Conservation (phyloP, 106 monocot genomes). For the Gastrodia elata region DNA sequence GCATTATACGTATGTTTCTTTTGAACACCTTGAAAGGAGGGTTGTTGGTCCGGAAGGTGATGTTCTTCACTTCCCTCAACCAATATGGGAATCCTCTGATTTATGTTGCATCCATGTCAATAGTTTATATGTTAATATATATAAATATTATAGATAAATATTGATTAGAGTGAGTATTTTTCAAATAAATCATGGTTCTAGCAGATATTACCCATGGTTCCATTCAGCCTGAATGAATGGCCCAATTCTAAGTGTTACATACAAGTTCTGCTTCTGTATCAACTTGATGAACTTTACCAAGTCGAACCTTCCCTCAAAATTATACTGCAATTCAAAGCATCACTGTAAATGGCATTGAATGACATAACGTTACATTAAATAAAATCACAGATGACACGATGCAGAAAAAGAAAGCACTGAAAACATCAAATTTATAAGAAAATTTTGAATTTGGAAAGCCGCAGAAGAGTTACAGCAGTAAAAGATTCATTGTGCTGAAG, state of each 20-base stretch:
- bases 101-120: not conserved
- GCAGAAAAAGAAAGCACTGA: too few species aligned
- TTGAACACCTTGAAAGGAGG: conserved; percentile 64
- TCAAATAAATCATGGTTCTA: too few species aligned
- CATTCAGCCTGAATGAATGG: conserved; percentile 90
- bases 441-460: too few species aligned
- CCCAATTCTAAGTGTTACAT: conserved; percentile 54
- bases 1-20: not conserved
- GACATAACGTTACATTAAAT: too few species aligned
- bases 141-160: not conserved
- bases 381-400: too few species aligned
- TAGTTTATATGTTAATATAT: not conserved
- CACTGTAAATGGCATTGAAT: too few species aligned
- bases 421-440: too few species aligned
- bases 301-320: conserved; percentile 69
- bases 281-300: conserved; percentile 70
- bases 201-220: conserved; percentile 73
- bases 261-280: conserved; percentile 46
- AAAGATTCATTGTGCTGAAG: too few species aligned
- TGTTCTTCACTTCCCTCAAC: conserved; percentile 59
- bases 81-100: conserved; percentile 84
- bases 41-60: conserved; percentile 72
- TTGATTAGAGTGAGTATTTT: not conserved
- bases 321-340: conserved; percentile 39
- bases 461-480: too few species aligned